Base-by-base conservation (phyloP, 169 alveolate species). In the Cardiosporidium cionae region DNA sequence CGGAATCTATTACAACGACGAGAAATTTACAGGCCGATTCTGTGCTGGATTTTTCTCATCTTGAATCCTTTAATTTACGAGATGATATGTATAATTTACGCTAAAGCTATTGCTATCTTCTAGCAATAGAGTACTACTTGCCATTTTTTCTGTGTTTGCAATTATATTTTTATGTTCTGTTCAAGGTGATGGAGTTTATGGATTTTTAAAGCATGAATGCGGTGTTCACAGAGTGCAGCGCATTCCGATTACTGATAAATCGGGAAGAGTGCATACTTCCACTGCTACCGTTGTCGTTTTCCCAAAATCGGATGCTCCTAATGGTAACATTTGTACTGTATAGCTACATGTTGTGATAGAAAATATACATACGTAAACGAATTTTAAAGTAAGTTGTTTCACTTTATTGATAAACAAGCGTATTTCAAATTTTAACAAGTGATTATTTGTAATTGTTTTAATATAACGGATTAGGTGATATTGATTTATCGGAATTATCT, bases 141-240 rank as follows among this genome's bases (percentile, higher is more conserved):
- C n/a, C n/a, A n/a, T n/a, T n/a, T n/a, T n/a, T n/a, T n/a, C n/a
- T n/a, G n/a, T n/a, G n/a, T n/a, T n/a, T n/a, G n/a, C n/a, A 44
- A 16, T 44, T 16, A 16, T 44, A 44, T 44, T 44, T 44, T n/a
- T 44, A 44, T 44, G 58, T 44, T 44, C 16, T 16, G n/a, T 44
- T 44, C n/a, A 44, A 52, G 96, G 96, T 2, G 80, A 81, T 0
- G 81, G 79, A 7, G 90, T 81, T 1, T 89, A 84, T 74, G 83
- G 72, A 32, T 35, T 70, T 35, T 74, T 92, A 32, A 31, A 34
- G 6, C 78, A 81, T 37, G 92, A 87, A 67, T 77, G 72, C 3
- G 92, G 92, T 22, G 87, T 87, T 2, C 98, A 94, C 27, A 83
- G 95, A 35, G 97, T 92, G 0, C 92, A 91, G 72, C 78, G 97